Evolutionary conservation across 257 asterid genomes (phyloP).

Genomic region (Petunia secreta): DNA sequence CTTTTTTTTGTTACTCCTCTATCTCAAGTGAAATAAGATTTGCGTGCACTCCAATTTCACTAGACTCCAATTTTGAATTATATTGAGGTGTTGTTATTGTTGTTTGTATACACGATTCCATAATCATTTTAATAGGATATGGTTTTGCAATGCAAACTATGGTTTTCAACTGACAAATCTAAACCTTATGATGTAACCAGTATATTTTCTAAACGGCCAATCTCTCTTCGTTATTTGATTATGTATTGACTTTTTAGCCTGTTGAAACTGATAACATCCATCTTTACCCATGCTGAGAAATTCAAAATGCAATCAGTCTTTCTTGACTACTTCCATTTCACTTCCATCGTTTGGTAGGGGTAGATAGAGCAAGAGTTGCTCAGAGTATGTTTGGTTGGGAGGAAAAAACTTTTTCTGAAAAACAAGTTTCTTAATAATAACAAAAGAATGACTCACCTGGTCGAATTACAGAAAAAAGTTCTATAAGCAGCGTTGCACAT

Average conservation of each 20-base stretch:
- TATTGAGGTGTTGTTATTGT: no score
- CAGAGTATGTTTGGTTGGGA: no score
- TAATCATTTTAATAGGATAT: no score
- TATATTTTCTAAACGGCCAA: background rate
- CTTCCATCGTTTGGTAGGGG: background rate
- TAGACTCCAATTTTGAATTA: no score
- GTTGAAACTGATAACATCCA: background rate
- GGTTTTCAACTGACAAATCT: constrained; percentile 17
- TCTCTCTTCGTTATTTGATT: background rate
- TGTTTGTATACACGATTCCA: no score
- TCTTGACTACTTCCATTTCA: background rate
- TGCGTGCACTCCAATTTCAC: no score
- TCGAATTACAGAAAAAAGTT: no score
- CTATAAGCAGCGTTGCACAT: no score
- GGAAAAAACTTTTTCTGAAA: background rate
- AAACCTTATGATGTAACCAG: constrained; percentile 11
- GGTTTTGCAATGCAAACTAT: background rate
- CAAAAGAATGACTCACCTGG: background rate
- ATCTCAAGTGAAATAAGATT: no score
- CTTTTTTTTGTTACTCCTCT: no score
- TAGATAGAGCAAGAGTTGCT: background rate
- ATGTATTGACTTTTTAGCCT: background rate
- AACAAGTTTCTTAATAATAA: background rate
- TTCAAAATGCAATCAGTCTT: background rate
- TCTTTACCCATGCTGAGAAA: background rate